A percentile compares a stretch with the other conserved stretches of the same genome.
These are phyloP conservation scores for Penicillium sp. DNA, from an alignment of 2,329 filamentous ascomycete species.

Conservation along the genomic window DNA sequence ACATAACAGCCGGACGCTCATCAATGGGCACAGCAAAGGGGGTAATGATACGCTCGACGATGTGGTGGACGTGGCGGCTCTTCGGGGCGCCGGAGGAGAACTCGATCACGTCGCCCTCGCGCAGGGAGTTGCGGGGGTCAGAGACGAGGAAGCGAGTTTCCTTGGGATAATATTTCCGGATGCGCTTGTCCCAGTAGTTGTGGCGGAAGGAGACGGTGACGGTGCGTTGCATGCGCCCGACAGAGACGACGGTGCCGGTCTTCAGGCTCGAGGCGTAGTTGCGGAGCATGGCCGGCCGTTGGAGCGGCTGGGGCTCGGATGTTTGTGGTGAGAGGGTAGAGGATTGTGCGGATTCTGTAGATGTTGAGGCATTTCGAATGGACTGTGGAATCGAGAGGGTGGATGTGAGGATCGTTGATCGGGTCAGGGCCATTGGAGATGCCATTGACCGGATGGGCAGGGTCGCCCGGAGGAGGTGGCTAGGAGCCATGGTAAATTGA, in stretches of 20 bases:
- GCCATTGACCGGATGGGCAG: conserved; percentile 31
- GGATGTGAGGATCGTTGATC: conserved; percentile 23
- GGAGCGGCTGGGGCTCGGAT: conserved; percentile 9
- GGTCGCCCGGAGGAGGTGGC: conserved; percentile 31
- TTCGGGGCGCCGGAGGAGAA: conserved; percentile 42
- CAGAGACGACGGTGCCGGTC: conserved; percentile 42
- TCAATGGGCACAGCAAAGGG: conserved; percentile 40
- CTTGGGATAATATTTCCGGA: conserved; percentile 40
- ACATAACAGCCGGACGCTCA: conserved; percentile 38
- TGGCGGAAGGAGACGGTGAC: conserved; percentile 38
- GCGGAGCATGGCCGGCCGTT: conserved; percentile 31
- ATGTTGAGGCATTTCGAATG: conserved; percentile 20
- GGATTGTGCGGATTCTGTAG: conserved; percentile 11
- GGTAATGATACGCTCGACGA: conserved; percentile 44
- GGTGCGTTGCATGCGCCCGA: conserved; percentile 43
- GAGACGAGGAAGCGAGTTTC: conserved; percentile 36
- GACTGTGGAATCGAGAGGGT: conserved; percentile 15
- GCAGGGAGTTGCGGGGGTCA: conserved; percentile 43
- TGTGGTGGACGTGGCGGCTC: conserved; percentile 39
- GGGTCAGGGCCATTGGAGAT: conserved; percentile 25
- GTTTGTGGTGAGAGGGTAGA: conserved; percentile 10
- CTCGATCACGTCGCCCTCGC: conserved; percentile 46
- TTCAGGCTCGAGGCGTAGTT: conserved; percentile 36
- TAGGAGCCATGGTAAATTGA: conserved; percentile 28
- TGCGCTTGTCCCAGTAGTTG: conserved; percentile 35